Evolutionary conservation across 352 stramenopile species (phyloP), one percentile per base, ranked within the genome.

Genomic region (Lagenidium giganteum): DNA sequence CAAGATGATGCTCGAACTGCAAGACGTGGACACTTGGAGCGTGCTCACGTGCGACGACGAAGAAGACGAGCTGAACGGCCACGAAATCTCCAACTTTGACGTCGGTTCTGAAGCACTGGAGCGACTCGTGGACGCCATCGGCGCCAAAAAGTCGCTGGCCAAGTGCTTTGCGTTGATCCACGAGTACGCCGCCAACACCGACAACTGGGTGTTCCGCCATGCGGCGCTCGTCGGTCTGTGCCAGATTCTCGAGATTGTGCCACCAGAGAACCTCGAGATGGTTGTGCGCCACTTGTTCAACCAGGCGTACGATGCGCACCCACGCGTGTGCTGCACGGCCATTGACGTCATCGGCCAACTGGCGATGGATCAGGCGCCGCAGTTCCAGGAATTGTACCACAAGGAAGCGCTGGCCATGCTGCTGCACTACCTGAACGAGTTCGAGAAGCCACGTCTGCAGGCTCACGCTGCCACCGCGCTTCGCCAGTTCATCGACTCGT

Each of bases 61-160:
- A 27, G 66, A 83, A 31, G 74, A 76, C 9, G 54, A 63, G 21
- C 53, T 68, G 4, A 66, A 77, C 3, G 63, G 68, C 21, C 61
- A 87, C 27, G 78, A 91, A 36, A 90, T 91, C 43, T 90, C 76
- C 31, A 91, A 93, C 51, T 88, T 93, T 65, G 78, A 93, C 58
- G 81, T 93, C 6, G 81, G 81, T 12, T 85, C 78, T 5, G 81
- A 93, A 17, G 81, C 81, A 1, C 56, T 93, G 20, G 75, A 93
- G 48, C 61, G 81, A 8, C 54, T 93, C 17, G 78, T 87, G 0
- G 61, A 54, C 0, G 76, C 77, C 1, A 59, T 93, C 13, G 77
- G 77, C 3, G 61, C 77, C 8, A 81, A 81, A 23, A 81, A 81
- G 33, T 87, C 78, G 37, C 61, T 93, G 3, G 69, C 81, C 3